Evolutionary conservation across 805 yeast genomes (phyloP).

Genomic region (Wickerhamiella domercqiae): DNA sequence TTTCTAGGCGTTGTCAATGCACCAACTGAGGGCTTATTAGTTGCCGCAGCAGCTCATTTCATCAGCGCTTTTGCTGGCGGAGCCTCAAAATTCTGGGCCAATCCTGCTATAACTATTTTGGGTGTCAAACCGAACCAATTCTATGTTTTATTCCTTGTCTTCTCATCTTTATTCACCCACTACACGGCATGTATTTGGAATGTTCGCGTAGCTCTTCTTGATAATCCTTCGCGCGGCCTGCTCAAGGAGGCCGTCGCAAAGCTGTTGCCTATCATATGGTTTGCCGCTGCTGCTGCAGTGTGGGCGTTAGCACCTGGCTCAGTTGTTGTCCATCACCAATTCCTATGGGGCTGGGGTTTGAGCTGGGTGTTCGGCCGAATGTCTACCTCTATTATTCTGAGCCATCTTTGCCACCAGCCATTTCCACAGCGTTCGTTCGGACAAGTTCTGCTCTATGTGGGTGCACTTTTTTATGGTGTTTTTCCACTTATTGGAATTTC

Average conservation of each 20-base stretch:
- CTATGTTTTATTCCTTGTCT: conserved; percentile 20
- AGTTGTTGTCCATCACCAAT: conserved; percentile 33
- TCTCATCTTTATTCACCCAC: conserved; percentile 39
- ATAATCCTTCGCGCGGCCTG: conserved; percentile 24
- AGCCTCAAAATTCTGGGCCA: conserved; percentile 9
- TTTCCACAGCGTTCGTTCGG: conserved; percentile 69
- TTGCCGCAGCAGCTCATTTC: conserved; percentile 42
- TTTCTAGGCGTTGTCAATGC: conserved; percentile 76
- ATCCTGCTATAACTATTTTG: conserved; percentile 21
- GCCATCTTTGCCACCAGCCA: conserved; percentile 67
- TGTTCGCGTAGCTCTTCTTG: conserved; percentile 31
- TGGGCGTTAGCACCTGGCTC: conserved; percentile 37
- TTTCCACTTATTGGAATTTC: conserved; percentile 39
- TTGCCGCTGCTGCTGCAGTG: conserved; percentile 33
- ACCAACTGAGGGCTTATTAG: conserved; percentile 86
- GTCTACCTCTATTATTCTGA: conserved; percentile 42
- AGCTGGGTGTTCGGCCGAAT: conserved; percentile 86
- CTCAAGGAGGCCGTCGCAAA: conserved; percentile 23
- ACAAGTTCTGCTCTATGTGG: conserved; percentile 29
- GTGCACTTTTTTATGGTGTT: conserved; percentile 25
- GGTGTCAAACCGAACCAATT: conserved; percentile 5
- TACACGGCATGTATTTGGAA: conserved; percentile 45
- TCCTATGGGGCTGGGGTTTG: conserved; percentile 59
- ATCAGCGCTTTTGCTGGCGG: conserved; percentile 48
- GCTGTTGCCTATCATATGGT: conserved; percentile 51